A percentile compares a stretch with the other conserved stretches of the same genome.
Evolutionary conservation across 148 eudicot species (phyloP).

Genomic region (Nyssa sinensis): DNA sequence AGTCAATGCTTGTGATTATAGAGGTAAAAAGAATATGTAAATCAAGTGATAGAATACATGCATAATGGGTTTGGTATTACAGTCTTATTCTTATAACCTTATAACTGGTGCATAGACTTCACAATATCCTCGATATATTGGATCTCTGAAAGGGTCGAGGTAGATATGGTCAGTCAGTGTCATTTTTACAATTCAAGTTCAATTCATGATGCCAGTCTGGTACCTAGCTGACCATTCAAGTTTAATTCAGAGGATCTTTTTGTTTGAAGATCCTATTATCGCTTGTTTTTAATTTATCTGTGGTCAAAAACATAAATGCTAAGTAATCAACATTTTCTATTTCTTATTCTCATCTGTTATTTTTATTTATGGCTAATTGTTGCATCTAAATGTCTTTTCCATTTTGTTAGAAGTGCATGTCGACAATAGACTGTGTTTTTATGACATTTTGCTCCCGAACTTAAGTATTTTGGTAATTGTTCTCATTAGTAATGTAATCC

Average conservation of each 20-base stretch:
- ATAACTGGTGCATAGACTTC: background rate
- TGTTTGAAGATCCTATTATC: background rate
- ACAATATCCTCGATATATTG: background rate
- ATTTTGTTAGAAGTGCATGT: no score
- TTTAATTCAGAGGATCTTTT: background rate
- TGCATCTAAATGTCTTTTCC: no score
- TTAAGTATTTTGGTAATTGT: no score
- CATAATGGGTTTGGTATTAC: no score
- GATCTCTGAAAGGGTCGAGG: background rate
- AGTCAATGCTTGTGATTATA: background rate
- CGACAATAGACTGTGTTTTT: no score
- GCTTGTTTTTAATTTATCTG: background rate
- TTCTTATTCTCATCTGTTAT: no score
- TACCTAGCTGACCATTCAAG: background rate
- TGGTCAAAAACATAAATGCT: background rate
- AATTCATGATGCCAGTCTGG: background rate
- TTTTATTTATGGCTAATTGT: no score
- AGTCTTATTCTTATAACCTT: background rate
- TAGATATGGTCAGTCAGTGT: background rate
- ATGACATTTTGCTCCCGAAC: no score
- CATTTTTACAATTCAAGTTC: no score
- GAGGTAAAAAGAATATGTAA: background rate
- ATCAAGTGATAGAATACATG: background rate
- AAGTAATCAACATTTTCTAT: no score
- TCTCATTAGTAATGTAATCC: no score